phyloP scores from a whole-genome alignment of 1,139 yeast species.

The Taiozyma onychis region DNA sequence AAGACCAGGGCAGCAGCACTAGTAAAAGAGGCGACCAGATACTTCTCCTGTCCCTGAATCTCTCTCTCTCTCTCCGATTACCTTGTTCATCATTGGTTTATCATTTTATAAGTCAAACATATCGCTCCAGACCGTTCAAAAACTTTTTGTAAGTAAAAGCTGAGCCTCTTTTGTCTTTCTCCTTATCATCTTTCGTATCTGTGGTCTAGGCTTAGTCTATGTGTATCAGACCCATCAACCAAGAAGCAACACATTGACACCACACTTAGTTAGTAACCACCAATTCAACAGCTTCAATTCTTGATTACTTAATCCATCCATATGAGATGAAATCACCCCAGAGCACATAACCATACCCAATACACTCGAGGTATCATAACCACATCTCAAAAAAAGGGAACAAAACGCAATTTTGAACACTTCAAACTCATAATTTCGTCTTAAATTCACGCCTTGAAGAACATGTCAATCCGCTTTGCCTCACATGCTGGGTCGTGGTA shows the following conservation, averaged over 20 bases:
- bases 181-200: too few species aligned
- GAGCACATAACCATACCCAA: not conserved
- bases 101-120: not conserved
- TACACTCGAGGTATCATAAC: not conserved
- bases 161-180: too few species aligned
- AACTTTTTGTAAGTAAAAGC: not conserved
- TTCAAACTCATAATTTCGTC: not conserved
- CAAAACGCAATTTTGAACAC: not conserved
- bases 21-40: too few species aligned
- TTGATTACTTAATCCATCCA: not conserved
- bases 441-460: not conserved
- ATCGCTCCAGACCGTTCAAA: not conserved
- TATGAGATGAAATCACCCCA: not conserved
- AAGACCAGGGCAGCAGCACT: too few species aligned
- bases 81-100: not conserved
- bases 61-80: not conserved
- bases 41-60: too few species aligned
- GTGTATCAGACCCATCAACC: not conserved
- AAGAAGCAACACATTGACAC: not conserved
- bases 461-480: constrained; percentile 42
- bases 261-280: not conserved
- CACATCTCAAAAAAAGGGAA: not conserved
- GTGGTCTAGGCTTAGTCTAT: not conserved
- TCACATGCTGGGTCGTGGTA: constrained; percentile 95
- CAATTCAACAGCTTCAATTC: too few species aligned